Conservation (phyloP, 371 early-diverging fungal species). For the Mortierella sp. region DNA sequence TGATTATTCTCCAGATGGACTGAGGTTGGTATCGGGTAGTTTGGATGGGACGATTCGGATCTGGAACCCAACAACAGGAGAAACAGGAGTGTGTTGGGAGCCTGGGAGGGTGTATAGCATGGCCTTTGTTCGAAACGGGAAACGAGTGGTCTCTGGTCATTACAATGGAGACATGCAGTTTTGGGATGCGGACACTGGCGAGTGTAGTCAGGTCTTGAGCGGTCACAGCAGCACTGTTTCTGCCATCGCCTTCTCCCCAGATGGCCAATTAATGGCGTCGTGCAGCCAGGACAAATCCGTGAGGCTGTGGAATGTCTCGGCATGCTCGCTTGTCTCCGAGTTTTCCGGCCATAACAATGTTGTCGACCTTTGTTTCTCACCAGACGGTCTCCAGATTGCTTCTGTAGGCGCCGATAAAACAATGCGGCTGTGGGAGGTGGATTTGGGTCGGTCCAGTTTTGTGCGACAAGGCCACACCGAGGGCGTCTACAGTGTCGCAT, state of each 20-base stretch:
- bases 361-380: no score
- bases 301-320: neutral
- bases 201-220: neutral
- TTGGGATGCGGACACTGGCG: neutral
- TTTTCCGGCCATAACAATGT: no score
- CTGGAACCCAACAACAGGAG: neutral
- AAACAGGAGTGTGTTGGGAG: neutral
- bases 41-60: neutral
- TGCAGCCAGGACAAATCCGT: neutral
- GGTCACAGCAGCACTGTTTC: neutral
- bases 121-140: neutral
- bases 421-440: no score
- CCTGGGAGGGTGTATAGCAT: neutral
- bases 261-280: neutral
- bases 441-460: no score
- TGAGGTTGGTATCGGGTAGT: neutral
- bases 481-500: no score
- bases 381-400: no score
- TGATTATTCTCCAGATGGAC: neutral
- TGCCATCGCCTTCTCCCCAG: neutral
- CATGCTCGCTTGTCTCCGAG: neutral
- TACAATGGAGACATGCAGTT: neutral
- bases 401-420: no score
- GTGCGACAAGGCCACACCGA: no score
- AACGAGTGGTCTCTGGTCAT: neutral